Base-by-base conservation (phyloP, 768 basidiomycete genomes). In the Coprinopsis cinerea region DNA sequence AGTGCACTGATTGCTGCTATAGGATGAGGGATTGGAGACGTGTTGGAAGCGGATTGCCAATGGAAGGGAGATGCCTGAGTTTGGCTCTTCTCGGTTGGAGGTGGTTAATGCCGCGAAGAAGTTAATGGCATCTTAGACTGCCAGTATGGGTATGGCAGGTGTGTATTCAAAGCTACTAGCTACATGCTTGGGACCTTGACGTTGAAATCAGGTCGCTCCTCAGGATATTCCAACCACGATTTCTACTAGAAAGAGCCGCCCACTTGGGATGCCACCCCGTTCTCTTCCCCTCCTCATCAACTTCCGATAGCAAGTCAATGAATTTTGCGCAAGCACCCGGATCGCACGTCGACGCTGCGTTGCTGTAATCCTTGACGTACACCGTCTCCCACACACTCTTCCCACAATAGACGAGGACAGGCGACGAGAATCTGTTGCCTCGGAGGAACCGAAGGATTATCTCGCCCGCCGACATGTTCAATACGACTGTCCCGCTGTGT, bases 401-500 rank as follows among this genome's bases (percentile, higher is more conserved):
- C 11, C 53, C 59, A 15, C 52, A 52, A 39, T 55, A 62, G 1
- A 65, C 56, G 22, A 65, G 56, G 1, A 64, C 59, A 2, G 61
- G 63, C 2, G 57, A 46, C 11, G 43, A 25, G 50, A 51, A 60
- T 6, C 47, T 39, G 11, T 56, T 55, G 14, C 57, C 56, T 7
- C 63, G 61, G 23, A 65, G 52, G 47, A 56, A 64, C 1, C 60
- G 57, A 7, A 65, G 27, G 15, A 63, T 58, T 20, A 47, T 55
- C 50, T 65, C 59, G 10, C 64, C 64, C 1, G 63, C 64, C 2
- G 58, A 26, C 17, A 59, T 26, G 44, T 61, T 63, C 28, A 59
- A 28, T 39, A 54, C 52, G 26, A 23, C 40, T 25, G 30, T 25
- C 5, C 23, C 41, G 22, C 41, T 43, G 41, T 10, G 22, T 23